Conservation (phyloP, 495 filamentous ascomycete species). For the Apiosordaria backusii region DNA sequence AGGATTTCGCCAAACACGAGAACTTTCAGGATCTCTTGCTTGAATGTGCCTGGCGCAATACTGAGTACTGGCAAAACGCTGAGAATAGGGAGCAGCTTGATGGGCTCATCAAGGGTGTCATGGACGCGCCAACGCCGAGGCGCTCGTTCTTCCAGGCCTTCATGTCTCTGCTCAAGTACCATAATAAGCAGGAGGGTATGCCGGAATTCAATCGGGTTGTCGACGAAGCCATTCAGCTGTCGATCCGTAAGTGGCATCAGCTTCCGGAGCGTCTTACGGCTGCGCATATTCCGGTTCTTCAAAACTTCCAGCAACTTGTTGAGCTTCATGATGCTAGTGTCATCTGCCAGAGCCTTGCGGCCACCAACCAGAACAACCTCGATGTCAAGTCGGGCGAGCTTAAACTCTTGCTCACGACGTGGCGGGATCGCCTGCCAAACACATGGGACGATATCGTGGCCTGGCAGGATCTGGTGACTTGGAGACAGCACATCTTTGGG, state of each 20-base stretch:
- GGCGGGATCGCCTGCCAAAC: conserved; percentile 93
- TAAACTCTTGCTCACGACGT: conserved; percentile 88
- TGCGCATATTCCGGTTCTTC: conserved; percentile 89
- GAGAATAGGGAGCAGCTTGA: conserved; percentile 86
- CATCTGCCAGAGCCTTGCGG: conserved; percentile 81
- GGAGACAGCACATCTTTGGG: conserved; percentile 98
- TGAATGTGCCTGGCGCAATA: conserved; percentile 89
- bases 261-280: conserved; percentile 89
- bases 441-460: conserved; percentile 99
- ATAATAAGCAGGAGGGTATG: conserved; percentile 76
- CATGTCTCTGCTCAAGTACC: conserved; percentile 89
- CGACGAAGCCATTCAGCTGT: conserved; percentile 94
- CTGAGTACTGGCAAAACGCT: conserved; percentile 84
- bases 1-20: conserved; percentile 98
- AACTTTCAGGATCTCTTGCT: conserved; percentile 96
- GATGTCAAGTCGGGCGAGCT: conserved; percentile 94
- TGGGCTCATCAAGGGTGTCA: conserved; percentile 87
- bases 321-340: conserved; percentile 97
- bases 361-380: conserved; percentile 79
- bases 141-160: conserved; percentile 97
- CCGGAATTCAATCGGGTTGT: conserved; percentile 83
- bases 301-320: conserved; percentile 98
- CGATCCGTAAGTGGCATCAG: conserved; percentile 97
- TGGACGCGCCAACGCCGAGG: conserved; percentile 92
- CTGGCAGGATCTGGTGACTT: conserved; percentile 98